A percentile compares a stretch with the other conserved stretches of the same genome.
These are phyloP conservation scores for Neocatenulostroma microsporum DNA, from an alignment of 2,329 filamentous ascomycete genomes.

Conservation along the genomic window DNA sequence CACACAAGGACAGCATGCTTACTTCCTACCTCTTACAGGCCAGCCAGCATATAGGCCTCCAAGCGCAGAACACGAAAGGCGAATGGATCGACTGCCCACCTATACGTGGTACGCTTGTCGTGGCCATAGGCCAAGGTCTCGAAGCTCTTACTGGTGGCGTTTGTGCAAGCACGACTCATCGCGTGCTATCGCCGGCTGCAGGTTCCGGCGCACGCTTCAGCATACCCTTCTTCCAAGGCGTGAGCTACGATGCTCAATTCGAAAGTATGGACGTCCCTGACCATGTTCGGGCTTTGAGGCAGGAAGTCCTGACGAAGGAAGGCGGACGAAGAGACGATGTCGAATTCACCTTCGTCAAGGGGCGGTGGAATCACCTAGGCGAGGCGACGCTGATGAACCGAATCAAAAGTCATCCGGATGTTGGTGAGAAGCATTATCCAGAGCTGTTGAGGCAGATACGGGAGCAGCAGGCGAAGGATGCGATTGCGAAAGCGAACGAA, in stretches of 20 bases:
- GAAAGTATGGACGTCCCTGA: slow-evolving; percentile 66
- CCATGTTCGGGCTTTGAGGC: slow-evolving; percentile 54
- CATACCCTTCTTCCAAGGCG: slow-evolving; percentile 83
- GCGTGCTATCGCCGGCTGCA: slow-evolving; percentile 65
- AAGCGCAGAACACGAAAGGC: slow-evolving; percentile 72
- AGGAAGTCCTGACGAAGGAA: slow-evolving; percentile 49
- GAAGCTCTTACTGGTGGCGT: slow-evolving; percentile 80
- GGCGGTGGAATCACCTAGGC: slow-evolving; percentile 59
- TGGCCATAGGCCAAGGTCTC: slow-evolving; percentile 79
- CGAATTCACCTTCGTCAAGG: slow-evolving; percentile 75
- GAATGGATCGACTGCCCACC: slow-evolving; percentile 79
- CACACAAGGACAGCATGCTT: slow-evolving; percentile 81
- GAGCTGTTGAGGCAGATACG: slow-evolving; percentile 37
- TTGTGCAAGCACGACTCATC: slow-evolving; percentile 72
- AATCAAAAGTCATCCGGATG: slow-evolving; percentile 79
- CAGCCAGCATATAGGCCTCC: slow-evolving; percentile 64
- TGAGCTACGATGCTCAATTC: slow-evolving; percentile 70
- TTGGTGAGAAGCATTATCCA: slow-evolving; percentile 65
- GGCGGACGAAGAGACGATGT: slow-evolving; percentile 62
- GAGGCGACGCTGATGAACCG: slow-evolving; percentile 80
- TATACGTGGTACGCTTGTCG: slow-evolving; percentile 67
- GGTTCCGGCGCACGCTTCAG: slow-evolving; percentile 67
- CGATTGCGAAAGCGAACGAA: neutral
- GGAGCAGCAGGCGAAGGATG: slow-evolving; percentile 27
- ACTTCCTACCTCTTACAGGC: slow-evolving; percentile 76